Base-by-base conservation (phyloP, 495 filamentous ascomycete species). In the Pseudotulostoma volvatum region DNA sequence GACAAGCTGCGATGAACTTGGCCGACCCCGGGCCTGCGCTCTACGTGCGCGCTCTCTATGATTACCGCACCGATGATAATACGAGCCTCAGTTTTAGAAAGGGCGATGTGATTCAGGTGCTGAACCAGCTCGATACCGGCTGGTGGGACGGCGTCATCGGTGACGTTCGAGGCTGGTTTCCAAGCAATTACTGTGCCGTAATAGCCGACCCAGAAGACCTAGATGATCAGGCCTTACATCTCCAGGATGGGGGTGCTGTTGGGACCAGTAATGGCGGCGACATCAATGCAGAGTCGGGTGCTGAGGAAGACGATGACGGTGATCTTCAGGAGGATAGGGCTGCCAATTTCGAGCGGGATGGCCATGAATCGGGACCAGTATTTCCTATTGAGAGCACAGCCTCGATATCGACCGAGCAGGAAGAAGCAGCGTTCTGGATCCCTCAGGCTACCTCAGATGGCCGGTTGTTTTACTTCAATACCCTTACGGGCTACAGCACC, bases 101-200 rank as follows among this genome's bases (percentile, higher is more conserved):
- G 49, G 92, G 92, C 44, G 90, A 96, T 53, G 76, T 94, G 41
- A 96, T 97, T 43, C 86, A 95, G 62, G 90, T 97, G 48, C 80
- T 97, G 42, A 97, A 93, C 40, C 87, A 93, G 57, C 67, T 97
- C 31, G 92, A 95, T 50, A 96, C 86, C 44, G 90, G 90, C 7
- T 97, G 90, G 90, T 97, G 90, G 90, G 90, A 97, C 61, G 90
- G 90, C 7, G 83, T 96, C 30, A 88, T 96, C 52, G 55, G 63
- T 39, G 79, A 87, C 44, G 76, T 88, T 41, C 76, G 90, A 46
- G 90, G 90, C 39, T 97, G 90, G 90, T 97, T 97, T 61, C 90
- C 90, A 5, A 96, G 90, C 68, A 97, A 97, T 55, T 97, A 97
- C 61, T 96, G 90, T 60, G 71, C 78, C 38, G 71, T 90, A 31